Evolutionary conservation across 768 basidiomycete genomes (phyloP).

Genomic region (Albatrellus ellisii): DNA sequence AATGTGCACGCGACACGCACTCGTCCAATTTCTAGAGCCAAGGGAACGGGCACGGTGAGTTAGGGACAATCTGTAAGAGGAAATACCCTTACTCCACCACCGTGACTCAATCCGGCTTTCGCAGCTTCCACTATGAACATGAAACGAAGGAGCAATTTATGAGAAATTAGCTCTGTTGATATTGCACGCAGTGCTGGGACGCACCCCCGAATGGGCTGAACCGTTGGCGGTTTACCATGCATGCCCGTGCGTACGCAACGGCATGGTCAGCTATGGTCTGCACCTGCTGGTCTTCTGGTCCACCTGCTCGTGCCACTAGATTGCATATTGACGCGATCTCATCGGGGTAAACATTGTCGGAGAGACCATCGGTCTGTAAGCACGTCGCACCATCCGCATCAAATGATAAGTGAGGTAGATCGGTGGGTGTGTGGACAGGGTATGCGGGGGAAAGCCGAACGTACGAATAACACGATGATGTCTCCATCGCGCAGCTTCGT

Average conservation of each 20-base stretch:
- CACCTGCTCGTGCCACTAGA: constrained; percentile 30
- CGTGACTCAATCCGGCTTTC: constrained; percentile 48
- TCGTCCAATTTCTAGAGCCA: constrained; percentile 86
- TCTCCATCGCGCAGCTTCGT: constrained; percentile 39
- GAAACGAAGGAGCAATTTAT: constrained; percentile 2
- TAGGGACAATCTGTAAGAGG: constrained; percentile 3
- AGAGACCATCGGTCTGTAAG: constrained; percentile 38
- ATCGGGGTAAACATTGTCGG: constrained; percentile 47
- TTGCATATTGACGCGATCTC: constrained; percentile 64
- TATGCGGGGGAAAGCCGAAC: constrained; percentile 14
- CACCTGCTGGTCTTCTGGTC: constrained; percentile 44
- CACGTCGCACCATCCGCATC: too few relatives aligned
- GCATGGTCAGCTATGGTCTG: constrained; percentile 63
- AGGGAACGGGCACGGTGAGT: constrained; percentile 4
- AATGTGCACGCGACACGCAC: constrained; percentile 29
- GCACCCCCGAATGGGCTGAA: constrained; percentile 66
- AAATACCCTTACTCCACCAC: constrained; percentile 52
- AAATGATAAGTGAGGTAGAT: too few relatives aligned
- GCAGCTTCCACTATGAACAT: constrained; percentile 41
- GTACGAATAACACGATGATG: constrained; percentile 35
- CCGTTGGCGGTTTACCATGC: constrained; percentile 54
- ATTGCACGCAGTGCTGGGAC: constrained; percentile 13
- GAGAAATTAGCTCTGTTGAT: neutral
- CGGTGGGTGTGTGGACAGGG: too few relatives aligned
- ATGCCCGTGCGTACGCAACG: constrained; percentile 52